A percentile compares a stretch with the other conserved stretches of the same genome.
These are phyloP conservation scores for Lactarius pseudohatsudake DNA, from an alignment of 768 basidiomycete species.

Conservation along the genomic window DNA sequence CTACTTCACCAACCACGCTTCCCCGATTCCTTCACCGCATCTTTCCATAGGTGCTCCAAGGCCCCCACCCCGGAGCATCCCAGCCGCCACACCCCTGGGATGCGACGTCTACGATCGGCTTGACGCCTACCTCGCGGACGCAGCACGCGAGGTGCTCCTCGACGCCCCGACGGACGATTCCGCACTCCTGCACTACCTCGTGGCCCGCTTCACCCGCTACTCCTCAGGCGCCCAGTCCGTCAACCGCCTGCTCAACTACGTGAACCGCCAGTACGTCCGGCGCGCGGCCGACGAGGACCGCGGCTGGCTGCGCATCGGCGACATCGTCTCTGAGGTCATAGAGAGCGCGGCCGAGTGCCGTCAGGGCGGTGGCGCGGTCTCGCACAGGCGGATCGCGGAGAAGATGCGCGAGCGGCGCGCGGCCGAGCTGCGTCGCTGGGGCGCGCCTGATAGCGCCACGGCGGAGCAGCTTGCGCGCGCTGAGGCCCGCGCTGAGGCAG, in stretches of 20 bases:
- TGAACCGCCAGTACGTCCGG: slow-evolving; percentile 70
- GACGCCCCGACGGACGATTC: slow-evolving; percentile 45
- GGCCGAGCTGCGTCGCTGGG: slow-evolving; percentile 73
- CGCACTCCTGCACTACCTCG: slow-evolving; percentile 64
- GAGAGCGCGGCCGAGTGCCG: background rate
- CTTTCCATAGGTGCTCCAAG: background rate
- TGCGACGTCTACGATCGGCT: slow-evolving; percentile 70
- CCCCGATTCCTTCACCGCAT: slow-evolving; percentile 22
- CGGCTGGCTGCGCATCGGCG: slow-evolving; percentile 71
- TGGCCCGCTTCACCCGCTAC: slow-evolving; percentile 71
- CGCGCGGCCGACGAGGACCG: slow-evolving; percentile 76
- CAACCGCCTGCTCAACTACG: slow-evolving; percentile 72
- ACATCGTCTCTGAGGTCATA: slow-evolving; percentile 43
- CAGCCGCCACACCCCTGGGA: slow-evolving; percentile 35
- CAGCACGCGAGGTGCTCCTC: slow-evolving; percentile 14
- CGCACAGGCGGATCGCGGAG: slow-evolving; percentile 59
- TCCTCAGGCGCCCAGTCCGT: slow-evolving; percentile 64
- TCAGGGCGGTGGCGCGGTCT: slow-evolving; percentile 42
- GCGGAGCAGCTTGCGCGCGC: slow-evolving; percentile 51
- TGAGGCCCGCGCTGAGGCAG: slow-evolving; percentile 73
- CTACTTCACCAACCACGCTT: slow-evolving; percentile 50
- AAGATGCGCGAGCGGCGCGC: slow-evolving; percentile 57
- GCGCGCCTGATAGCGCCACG: slow-evolving; percentile 54
- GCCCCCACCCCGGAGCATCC: background rate
- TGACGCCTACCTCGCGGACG: slow-evolving; percentile 67